Conservation (phyloP, 495 filamentous ascomycete species). For the Lindgomyces ingoldianus region DNA sequence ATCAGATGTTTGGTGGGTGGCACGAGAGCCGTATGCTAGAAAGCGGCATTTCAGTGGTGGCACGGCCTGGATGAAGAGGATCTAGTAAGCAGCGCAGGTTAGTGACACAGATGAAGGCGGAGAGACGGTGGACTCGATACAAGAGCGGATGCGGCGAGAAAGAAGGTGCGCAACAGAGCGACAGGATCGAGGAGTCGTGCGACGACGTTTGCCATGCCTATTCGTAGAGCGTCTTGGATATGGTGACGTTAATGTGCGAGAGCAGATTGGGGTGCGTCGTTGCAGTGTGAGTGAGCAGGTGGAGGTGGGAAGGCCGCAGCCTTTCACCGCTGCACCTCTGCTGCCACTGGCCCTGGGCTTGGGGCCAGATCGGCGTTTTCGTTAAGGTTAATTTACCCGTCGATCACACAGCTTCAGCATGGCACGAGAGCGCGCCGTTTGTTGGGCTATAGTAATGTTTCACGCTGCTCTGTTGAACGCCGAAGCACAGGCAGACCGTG, state of each 20-base stretch:
- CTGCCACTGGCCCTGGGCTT: too few species aligned
- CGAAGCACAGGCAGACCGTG: background rate
- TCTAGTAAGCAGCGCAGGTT: conserved; percentile 46
- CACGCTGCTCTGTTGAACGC: background rate
- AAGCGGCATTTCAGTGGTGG: conserved; percentile 56
- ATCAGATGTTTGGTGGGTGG: conserved; percentile 37
- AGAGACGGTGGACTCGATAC: conserved; percentile 44
- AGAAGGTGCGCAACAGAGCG: conserved; percentile 32
- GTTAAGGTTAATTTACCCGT: background rate
- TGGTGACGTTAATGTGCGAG: background rate
- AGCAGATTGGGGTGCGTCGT: background rate
- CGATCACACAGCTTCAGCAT: conserved; percentile 2
- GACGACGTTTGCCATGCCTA: conserved; percentile 1
- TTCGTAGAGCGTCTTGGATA: background rate
- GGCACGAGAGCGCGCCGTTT: background rate
- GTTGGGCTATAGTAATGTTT: background rate
- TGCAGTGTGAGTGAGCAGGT: background rate
- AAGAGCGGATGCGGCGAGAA: conserved; percentile 48
- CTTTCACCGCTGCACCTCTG: too few species aligned
- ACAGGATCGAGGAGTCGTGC: conserved; percentile 3
- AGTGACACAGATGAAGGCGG: conserved; percentile 7
- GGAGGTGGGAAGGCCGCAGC: background rate
- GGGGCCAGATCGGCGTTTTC: background rate
- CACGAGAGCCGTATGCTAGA: conserved; percentile 60
- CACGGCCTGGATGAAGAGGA: conserved; percentile 55